Evolutionary conservation across 441 rosid genomes (phyloP).

Genomic region (Mallotus japonicus): DNA sequence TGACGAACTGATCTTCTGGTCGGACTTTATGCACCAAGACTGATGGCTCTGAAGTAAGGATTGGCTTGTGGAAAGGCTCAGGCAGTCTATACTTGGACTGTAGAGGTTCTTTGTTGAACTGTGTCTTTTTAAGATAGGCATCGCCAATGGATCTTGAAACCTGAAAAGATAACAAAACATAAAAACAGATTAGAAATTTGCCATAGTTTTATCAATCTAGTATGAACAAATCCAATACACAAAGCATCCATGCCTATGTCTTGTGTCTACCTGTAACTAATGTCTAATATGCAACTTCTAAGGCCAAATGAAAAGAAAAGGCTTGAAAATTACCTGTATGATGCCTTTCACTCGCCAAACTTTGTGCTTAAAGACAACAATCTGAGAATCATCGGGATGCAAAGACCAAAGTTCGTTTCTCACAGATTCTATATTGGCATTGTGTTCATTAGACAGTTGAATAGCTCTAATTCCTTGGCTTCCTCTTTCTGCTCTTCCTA

Average conservation of each 20-base stretch:
- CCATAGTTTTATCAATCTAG: not conserved
- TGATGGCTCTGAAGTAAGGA: constrained; percentile 74
- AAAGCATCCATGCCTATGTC: not conserved
- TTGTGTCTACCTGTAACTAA: not conserved
- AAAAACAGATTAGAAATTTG: no score
- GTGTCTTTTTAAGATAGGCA: constrained; percentile 73
- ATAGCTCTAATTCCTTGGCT: constrained; percentile 52
- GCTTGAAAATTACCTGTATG: constrained; percentile 50
- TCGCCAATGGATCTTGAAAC: constrained; percentile 89
- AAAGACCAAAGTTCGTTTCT: constrained; percentile 66
- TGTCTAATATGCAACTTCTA: no score
- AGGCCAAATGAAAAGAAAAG: not conserved
- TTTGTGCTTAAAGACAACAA: constrained; percentile 71
- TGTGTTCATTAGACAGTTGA: constrained; percentile 75
- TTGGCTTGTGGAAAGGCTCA: constrained; percentile 67
- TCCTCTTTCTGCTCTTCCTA: constrained; percentile 52
- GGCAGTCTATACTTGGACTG: constrained; percentile 60
- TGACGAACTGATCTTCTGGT: constrained; percentile 76
- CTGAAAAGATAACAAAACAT: constrained; percentile 29
- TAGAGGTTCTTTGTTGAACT: constrained; percentile 76
- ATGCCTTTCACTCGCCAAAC: constrained; percentile 94
- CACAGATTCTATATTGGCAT: constrained; percentile 66
- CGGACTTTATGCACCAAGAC: constrained; percentile 57
- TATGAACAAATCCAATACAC: not conserved
- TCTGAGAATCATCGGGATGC: constrained; percentile 82